Percentiles rank a stretch among this genome's conserved stretches.
Conservation (phyloP, 768 basidiomycete species). For the Panus rudis region DNA sequence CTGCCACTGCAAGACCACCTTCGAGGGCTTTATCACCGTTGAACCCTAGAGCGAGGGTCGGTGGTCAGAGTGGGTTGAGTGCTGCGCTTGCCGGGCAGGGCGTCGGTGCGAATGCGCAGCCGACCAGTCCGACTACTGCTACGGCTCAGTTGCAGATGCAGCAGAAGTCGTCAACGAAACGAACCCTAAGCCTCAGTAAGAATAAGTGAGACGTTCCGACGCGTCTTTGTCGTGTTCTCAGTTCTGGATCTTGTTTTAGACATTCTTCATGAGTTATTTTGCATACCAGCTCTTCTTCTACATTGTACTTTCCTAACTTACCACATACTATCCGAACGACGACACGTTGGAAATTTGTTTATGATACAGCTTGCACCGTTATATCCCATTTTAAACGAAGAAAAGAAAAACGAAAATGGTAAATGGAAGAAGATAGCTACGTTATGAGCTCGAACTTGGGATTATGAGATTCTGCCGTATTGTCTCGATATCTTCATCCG, state of each 20-base stretch:
- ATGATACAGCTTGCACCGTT: too few relatives aligned
- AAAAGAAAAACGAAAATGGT: conserved; percentile 1
- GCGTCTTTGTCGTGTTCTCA: too few relatives aligned
- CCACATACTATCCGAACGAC: too few relatives aligned
- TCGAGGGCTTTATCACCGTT: conserved; percentile 53
- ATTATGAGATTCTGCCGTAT: conserved; percentile 49
- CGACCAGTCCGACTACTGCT: conserved; percentile 17
- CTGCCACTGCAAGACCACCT: conserved; percentile 21
- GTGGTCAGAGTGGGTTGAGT: conserved; percentile 34
- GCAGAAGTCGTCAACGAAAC: conserved; percentile 30
- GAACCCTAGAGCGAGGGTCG: conserved; percentile 63
- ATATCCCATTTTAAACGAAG: background rate
- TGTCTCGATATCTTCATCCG: conserved; percentile 52
- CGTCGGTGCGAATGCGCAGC: conserved; percentile 26
- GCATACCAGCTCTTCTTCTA: too few relatives aligned
- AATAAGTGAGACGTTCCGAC: too few relatives aligned
- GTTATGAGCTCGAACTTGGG: conserved; percentile 1
- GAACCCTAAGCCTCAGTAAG: conserved; percentile 34
- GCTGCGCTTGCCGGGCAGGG: conserved; percentile 19
- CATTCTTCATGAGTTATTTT: too few relatives aligned
- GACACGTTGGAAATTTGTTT: too few relatives aligned
- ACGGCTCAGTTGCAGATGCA: conserved; percentile 26
- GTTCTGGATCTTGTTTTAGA: too few relatives aligned
- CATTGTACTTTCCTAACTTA: too few relatives aligned
- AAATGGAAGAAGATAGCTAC: background rate